A percentile compares a stretch with the other conserved stretches of the same genome.
phyloP scores from a whole-genome alignment of 371 early-diverging fungal species.

The Haplosporangium sp. region DNA sequence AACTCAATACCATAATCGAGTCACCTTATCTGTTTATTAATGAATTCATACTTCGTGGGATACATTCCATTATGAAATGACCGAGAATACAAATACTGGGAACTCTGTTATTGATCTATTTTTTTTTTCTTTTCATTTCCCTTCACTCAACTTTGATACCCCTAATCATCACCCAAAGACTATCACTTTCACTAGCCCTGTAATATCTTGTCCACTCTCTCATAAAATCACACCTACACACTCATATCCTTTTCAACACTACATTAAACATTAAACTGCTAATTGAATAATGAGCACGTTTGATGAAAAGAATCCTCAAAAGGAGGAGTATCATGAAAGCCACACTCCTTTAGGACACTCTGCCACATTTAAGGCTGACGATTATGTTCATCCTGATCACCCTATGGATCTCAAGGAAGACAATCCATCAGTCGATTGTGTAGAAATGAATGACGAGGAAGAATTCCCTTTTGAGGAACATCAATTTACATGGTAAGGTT shows the following conservation, averaged over 20 bases:
- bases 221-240: neutral
- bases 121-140: neutral
- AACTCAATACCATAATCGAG: neutral
- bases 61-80: neutral
- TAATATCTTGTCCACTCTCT: neutral
- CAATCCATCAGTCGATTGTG: slow-evolving; percentile 9
- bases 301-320: slow-evolving; percentile 5
- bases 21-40: neutral
- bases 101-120: neutral
- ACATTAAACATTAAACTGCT: neutral
- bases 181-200: neutral
- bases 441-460: slow-evolving; percentile 5
- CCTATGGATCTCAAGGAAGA: slow-evolving; percentile 20
- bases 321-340: neutral
- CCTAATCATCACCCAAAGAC: neutral
- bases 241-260: neutral
- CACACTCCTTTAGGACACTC: slow-evolving; percentile 12
- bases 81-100: neutral
- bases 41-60: neutral
- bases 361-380: slow-evolving; percentile 25
- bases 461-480: slow-evolving; percentile 43
- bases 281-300: slow-evolving; percentile 2
- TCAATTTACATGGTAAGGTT: slow-evolving; percentile 45
- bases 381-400: slow-evolving; percentile 31
- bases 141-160: neutral